These are phyloP conservation scores for Dioscorea cayenensis DNA, from an alignment of 116 monocot species.

Conservation along the genomic window DNA sequence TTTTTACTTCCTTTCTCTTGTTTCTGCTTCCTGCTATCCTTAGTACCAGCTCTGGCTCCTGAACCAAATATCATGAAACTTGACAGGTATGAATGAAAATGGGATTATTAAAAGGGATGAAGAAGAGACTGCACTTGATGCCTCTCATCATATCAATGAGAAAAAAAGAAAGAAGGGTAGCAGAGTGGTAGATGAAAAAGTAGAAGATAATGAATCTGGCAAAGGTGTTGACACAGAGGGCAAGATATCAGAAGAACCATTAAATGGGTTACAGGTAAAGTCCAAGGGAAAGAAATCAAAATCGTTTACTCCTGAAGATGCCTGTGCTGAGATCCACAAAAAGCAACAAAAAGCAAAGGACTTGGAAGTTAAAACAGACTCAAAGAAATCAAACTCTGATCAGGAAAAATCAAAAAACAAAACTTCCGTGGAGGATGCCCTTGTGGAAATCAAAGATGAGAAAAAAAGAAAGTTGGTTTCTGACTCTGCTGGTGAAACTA, in stretches of 20 bases:
- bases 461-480: constrained; percentile 24
- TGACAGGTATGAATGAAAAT: constrained; percentile 9
- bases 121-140: background rate
- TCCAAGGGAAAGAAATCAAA: constrained; percentile 1
- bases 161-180: constrained; percentile 10
- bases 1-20: background rate
- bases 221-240: no score
- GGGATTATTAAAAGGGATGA: background rate
- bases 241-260: no score
- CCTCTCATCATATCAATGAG: constrained; percentile 8
- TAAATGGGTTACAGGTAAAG: background rate
- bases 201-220: no score
- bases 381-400: background rate
- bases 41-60: background rate
- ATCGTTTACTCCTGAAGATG: background rate
- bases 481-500: constrained; percentile 11
- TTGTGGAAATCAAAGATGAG: constrained; percentile 32
- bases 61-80: background rate
- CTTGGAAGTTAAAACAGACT: background rate
- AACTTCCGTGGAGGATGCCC: background rate
- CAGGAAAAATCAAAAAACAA: background rate
- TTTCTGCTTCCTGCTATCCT: background rate
- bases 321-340: background rate
- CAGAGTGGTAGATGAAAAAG: background rate
- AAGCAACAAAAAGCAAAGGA: background rate